A percentile compares a stretch with the other conserved stretches of the same genome.
These are phyloP conservation scores for Microdochium trichocladiopsis DNA, from an alignment of 2,329 filamentous ascomycete genomes.

Conservation along the genomic window DNA sequence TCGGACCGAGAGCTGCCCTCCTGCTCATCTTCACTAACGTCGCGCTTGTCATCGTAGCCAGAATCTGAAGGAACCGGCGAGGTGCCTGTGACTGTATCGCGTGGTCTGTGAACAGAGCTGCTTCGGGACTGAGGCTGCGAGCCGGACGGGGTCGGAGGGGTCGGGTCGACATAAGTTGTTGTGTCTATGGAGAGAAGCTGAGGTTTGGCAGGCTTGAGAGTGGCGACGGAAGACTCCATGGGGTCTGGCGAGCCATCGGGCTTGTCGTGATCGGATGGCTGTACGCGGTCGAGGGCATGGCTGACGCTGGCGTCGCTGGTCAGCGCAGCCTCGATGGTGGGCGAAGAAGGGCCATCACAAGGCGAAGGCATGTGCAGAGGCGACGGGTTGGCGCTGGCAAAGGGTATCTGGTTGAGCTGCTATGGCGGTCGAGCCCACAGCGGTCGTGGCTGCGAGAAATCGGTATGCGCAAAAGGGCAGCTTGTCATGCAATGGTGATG, in stretches of 20 bases:
- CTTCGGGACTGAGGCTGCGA: constrained; percentile 53
- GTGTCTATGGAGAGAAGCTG: constrained; percentile 42
- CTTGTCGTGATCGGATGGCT: background rate
- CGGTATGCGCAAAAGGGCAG: too few species aligned
- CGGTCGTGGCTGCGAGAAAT: too few species aligned
- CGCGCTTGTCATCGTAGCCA: constrained; percentile 49
- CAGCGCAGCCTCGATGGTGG: background rate
- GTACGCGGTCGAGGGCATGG: background rate
- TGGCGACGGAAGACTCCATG: constrained; percentile 40
- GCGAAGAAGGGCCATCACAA: background rate
- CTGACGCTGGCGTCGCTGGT: background rate
- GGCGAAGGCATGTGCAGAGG: background rate
- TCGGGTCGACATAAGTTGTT: constrained; percentile 46
- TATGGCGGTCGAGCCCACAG: background rate
- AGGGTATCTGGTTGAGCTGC: background rate
- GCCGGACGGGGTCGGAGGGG: constrained; percentile 46
- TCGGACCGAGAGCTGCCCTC: constrained; percentile 71
- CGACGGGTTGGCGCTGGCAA: background rate
- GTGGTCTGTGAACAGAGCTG: constrained; percentile 46
- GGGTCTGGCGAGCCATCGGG: background rate
- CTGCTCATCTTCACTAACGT: constrained; percentile 53
- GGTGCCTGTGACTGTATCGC: constrained; percentile 30
- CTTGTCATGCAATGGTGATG: too few species aligned
- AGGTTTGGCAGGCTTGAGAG: constrained; percentile 37
- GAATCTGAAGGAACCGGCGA: constrained; percentile 50